phyloP scores from a whole-genome alignment of 1,284 basidiomycete genomes.

The Pseudozyma tsukubaensis region DNA sequence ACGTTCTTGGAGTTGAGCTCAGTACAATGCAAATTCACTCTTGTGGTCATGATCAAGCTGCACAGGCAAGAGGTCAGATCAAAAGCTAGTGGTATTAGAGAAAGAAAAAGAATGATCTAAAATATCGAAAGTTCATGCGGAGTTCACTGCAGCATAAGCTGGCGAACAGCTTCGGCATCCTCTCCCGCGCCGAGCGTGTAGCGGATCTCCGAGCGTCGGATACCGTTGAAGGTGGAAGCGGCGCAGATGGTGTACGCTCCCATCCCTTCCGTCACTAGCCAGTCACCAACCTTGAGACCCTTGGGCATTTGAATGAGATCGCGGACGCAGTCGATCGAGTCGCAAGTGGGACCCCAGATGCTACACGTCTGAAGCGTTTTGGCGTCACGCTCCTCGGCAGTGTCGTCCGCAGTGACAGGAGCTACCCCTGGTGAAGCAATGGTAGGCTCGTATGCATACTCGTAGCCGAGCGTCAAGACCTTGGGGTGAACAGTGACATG shows the following conservation, averaged over 20 bases:
- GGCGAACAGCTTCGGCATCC: conserved; percentile 33
- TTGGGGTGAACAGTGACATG: conserved; percentile 87
- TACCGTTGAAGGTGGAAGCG: conserved; percentile 86
- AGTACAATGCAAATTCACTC: no score
- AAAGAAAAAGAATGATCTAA: not conserved
- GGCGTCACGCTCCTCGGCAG: conserved; percentile 50
- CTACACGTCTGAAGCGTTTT: conserved; percentile 70
- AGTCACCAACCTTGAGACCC: conserved; percentile 76
- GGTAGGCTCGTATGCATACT: conserved; percentile 67
- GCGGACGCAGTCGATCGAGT: conserved; percentile 80
- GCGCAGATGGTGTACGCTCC: conserved; percentile 93
- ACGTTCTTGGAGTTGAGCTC: no score
- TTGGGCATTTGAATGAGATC: conserved; percentile 58
- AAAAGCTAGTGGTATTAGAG: no score
- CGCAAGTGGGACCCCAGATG: conserved; percentile 81
- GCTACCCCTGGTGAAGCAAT: conserved; percentile 58
- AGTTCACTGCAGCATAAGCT: conserved; percentile 36
- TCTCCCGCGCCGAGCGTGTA: conserved; percentile 69
- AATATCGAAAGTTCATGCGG: no score
- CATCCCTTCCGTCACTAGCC: conserved; percentile 91
- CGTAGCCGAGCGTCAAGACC: conserved; percentile 74
- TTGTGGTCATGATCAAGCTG: no score
- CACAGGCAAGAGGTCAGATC: no score
- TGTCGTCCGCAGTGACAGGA: conserved; percentile 9
- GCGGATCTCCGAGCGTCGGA: conserved; percentile 68